A percentile compares a stretch with the other conserved stretches of the same genome.
Evolutionary conservation across 495 filamentous ascomycete species (phyloP).

Genomic region (Penicillium herquei): DNA sequence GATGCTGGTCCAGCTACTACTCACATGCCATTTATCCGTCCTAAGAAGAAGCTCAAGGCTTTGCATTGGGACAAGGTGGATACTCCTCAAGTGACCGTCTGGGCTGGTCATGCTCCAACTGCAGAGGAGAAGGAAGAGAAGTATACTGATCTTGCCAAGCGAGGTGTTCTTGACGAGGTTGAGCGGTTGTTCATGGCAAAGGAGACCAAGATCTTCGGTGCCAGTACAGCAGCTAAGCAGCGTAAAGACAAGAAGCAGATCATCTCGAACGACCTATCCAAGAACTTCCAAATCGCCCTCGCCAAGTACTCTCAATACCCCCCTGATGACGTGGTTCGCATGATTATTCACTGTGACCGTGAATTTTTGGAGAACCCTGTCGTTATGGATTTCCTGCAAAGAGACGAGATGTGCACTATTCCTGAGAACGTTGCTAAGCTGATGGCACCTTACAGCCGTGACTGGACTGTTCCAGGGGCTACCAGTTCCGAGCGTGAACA

Average conservation of each 20-base stretch:
- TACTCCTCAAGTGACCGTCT: conserved; percentile 88
- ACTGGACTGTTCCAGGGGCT: conserved; percentile 92
- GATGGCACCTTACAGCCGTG: conserved; percentile 91
- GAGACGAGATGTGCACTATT: conserved; percentile 86
- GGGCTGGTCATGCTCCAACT: conserved; percentile 83
- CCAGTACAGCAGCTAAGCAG: conserved; percentile 59
- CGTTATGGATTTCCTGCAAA: conserved; percentile 96
- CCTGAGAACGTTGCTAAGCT: conserved; percentile 87
- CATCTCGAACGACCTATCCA: conserved; percentile 86
- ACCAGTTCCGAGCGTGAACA: conserved; percentile 76
- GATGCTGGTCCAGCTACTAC: conserved; percentile 43
- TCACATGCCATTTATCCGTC: conserved; percentile 71
- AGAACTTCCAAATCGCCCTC: conserved; percentile 89
- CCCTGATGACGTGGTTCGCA: conserved; percentile 79
- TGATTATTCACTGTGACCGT: conserved; percentile 92
- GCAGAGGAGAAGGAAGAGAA: conserved; percentile 87
- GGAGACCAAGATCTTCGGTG: conserved; percentile 82
- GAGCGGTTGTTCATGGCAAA: conserved; percentile 97
- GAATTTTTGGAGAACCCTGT: conserved; percentile 88
- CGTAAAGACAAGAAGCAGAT: conserved; percentile 97
- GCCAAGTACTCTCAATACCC: conserved; percentile 82
- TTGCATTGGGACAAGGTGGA: conserved; percentile 99
- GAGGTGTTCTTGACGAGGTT: conserved; percentile 94
- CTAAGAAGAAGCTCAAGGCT: conserved; percentile 99
- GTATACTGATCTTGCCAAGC: conserved; percentile 85